Base-by-base conservation (phyloP, 2,329 filamentous ascomycete species). In the Aureobasidium lini region DNA sequence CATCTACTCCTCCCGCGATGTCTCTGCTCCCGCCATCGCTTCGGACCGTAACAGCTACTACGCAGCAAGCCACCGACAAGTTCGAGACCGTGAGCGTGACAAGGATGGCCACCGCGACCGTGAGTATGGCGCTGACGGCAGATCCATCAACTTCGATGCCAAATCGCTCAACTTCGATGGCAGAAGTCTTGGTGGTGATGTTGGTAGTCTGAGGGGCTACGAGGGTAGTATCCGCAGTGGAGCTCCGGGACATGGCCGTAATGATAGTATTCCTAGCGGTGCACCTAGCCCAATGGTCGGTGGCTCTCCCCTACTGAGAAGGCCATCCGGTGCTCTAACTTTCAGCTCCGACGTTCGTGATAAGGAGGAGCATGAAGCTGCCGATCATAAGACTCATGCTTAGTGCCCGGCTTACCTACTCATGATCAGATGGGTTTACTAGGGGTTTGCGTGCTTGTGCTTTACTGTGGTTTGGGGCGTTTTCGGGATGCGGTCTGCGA, bases 31-130 rank as follows among this genome's bases (percentile, higher is more conserved):
- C 6, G 81, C 84, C 11, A 73, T 89, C 7, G 77, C 82, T 6
- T 87, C 87, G 60, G 92, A 96, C 68, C 81, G 92, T 50, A 93
- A 88, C 70, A 95, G 89, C 72, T 83, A 88, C 63, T 93, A 95
- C 68, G 84, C 87, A 31, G 84, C 84, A 61, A 83, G 77, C 67
- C 78, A 78, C 62, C 62, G 54, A 48, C 59, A 62, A 43, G 63
- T 63, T 46, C 59, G 52, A 34, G 53, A 57, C 18, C 47, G 34
- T 47, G 53, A 65, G 61, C 49, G 42, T 5, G 63, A 64, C 56
- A 65, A 62, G 36, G 64, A 64, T 28, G 60, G 49, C n/a, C 57
- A 62, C 32, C 47, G 42, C 2, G 57, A 62, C 28, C 57, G 59
- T 34, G 57, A 39, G 39, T 46, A n/a, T 56, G 36, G 46, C 8